These are phyloP conservation scores for Penicillium egyptiacum DNA, from an alignment of 495 filamentous ascomycete genomes.

Conservation along the genomic window DNA sequence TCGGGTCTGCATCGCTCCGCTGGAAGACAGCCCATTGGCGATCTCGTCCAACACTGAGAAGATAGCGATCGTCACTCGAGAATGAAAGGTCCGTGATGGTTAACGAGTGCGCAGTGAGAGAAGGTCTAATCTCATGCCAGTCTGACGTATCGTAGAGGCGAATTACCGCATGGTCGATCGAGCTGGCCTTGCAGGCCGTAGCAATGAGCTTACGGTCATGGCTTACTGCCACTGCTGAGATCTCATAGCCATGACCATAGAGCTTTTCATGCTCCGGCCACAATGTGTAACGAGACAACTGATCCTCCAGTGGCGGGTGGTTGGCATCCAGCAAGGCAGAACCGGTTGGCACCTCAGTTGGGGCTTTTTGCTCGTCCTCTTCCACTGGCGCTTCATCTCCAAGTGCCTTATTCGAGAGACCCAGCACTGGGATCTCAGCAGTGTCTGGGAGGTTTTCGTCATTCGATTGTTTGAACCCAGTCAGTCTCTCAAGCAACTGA, in stretches of 20 bases:
- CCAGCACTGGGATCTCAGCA: conserved; percentile 90
- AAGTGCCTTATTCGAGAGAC: conserved; percentile 93
- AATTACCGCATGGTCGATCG: conserved; percentile 90
- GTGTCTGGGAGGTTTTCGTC: conserved; percentile 69
- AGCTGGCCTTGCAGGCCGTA: conserved; percentile 91
- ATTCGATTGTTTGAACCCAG: conserved; percentile 51
- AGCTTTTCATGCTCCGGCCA: conserved; percentile 97
- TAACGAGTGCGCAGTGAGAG: conserved; percentile 75
- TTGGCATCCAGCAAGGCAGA: conserved; percentile 44
- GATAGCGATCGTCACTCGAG: conserved; percentile 65
- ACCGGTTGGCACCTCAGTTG: conserved; percentile 22
- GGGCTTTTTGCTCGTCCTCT: conserved; percentile 38
- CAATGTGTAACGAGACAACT: conserved; percentile 82
- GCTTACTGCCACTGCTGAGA: conserved; percentile 82
- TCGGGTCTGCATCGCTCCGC: conserved; percentile 38
- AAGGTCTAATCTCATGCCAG: conserved; percentile 86
- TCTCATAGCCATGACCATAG: conserved; percentile 98
- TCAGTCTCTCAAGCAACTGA: conserved; percentile 65
- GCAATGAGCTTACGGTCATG: conserved; percentile 74
- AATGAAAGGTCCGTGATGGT: conserved; percentile 83
- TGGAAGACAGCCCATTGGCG: conserved; percentile 84
- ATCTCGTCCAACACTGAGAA: conserved; percentile 90
- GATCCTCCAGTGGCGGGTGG: conserved; percentile 85
- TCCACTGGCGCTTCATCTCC: conserved; percentile 53
- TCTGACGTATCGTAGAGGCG: conserved; percentile 79